These are phyloP conservation scores for Taphrina populina DNA, from an alignment of 1,139 yeast genomes.

Conservation along the genomic window DNA sequence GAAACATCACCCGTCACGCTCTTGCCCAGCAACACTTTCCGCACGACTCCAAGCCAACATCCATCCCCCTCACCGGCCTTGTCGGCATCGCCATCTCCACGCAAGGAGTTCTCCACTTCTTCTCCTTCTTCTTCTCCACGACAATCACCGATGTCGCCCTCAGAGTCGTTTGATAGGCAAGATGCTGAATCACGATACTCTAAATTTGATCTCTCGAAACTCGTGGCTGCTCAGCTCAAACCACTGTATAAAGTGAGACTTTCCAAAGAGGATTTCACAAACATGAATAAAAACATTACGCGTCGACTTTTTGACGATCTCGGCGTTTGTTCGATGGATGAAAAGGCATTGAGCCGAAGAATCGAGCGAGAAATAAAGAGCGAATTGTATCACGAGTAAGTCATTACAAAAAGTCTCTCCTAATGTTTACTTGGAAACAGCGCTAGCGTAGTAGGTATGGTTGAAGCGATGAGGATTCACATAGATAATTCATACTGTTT, in stretches of 20 bases:
- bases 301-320: slow-evolving; percentile 16
- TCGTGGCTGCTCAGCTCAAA: slow-evolving; percentile 14
- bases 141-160: neutral
- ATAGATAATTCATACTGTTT: neutral
- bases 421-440: neutral
- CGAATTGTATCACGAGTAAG: slow-evolving; percentile 4
- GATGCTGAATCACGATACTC: neutral
- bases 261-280: slow-evolving; percentile 26
- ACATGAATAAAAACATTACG: slow-evolving; percentile 20
- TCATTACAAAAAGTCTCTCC: neutral
- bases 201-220: slow-evolving; percentile 4
- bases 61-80: neutral
- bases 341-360: neutral
- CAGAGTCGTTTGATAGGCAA: neutral
- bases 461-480: neutral
- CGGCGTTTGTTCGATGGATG: neutral
- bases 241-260: slow-evolving; percentile 16
- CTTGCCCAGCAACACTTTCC: neutral
- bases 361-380: slow-evolving; percentile 9
- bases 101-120: neutral
- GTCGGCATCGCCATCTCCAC: too few relatives aligned
- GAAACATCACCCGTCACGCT: neutral
- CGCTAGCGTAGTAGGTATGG: neutral
- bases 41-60: neutral
- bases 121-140: neutral